Base-by-base conservation (phyloP, 352 stramenopile species). In the Pseudoperonospora humuli region DNA sequence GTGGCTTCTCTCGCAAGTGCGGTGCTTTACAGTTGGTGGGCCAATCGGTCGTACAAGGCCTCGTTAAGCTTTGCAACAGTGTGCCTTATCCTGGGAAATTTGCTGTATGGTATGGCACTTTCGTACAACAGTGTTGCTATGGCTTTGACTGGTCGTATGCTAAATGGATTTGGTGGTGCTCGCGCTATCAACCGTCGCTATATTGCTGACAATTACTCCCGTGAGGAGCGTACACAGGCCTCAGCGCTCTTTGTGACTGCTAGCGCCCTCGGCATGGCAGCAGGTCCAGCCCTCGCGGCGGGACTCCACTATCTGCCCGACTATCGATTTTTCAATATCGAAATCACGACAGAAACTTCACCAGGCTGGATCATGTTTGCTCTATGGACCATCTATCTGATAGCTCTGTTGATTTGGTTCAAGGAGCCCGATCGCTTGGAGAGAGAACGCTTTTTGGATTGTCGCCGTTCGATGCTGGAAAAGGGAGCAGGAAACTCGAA, bases 11-110 rank as follows among this genome's bases (percentile, higher is more conserved):
- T 98, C 50, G 48, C 92, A 20, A 96, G 87, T 38, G 93, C 90
- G 0, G 64, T 98, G 15, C 65, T 97, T 10, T 98, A 97, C 69
- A 95, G 78, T 43, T 97, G 88, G 85, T 96, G 86, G 86, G 85
- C 85, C 13, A 96, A 96, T 59, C 77, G 63, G 4, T 94, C 80
- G 45, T 96, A 95, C 65, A 88, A 87, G 50, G 50, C 33, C 11
- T 88, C 86, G 25, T 57, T 96, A n/a, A 49, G 91, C 25, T 87
- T 91, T 28, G 86, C 85, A 14, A 87, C 77, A 0, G 48, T 77
- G 28, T 89, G 86, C 29, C 61, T 95, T 9, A 72, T 95, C 17
- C 15, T 91, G 28, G 86, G 86, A 20, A 96, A 96, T 59, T 31
- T 95, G 45, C 57, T 96, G 1, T 96, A 96, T 54, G 86, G 64